Evolutionary conservation across 2,329 filamentous ascomycete species (phyloP), one percentile per base, ranked within the genome.

Genomic region (Fusarium acutatum): DNA sequence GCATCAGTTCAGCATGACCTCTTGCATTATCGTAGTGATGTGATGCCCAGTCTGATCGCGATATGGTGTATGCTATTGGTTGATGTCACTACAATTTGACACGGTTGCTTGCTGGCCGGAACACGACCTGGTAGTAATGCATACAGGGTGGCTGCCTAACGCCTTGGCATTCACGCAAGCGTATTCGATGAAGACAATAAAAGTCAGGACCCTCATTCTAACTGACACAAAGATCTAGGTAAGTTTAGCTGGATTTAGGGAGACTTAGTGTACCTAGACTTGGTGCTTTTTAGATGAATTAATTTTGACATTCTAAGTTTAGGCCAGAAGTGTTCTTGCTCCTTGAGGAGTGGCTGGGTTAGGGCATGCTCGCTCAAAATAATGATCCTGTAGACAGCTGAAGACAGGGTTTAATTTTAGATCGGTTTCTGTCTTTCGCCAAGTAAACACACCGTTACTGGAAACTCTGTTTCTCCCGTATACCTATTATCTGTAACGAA

Each of bases 241-340:
- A 10, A 26, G 17, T 26, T 26, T 9, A 44, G 11, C 4, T 44
- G 17, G 26, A 9, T 8, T 20, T 10, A 20, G 24, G 24, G 5
- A 24, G 40, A 43, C 10, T 8, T 18, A 5, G 18, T 22, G 24
- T 22, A 28, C 43, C 4, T 28, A 22, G 13, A 15, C 26, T 46
- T 22, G 6, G 0, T 10, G 4, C 26, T 22, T 24, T 46, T 7
- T 4, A 11, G 18, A 12, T 28, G 2, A 46, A 1, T 22, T 11
- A 46, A 46, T 3, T 28, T 46, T 28, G 2, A 46, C 0, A 46
- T 46, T 26, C 6, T 3, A 15, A 22, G 18, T 7, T 46, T 15
- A 22, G 13, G 44, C 18, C 44, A 15, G 26, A 11, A 28, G 3
- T 28, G 26, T 22, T 22, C 4, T 46, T 28, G 18, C 6, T 18